phyloP scores from a whole-genome alignment of 2,329 filamentous ascomycete genomes.

The Cordyceps cateniannulata region DNA sequence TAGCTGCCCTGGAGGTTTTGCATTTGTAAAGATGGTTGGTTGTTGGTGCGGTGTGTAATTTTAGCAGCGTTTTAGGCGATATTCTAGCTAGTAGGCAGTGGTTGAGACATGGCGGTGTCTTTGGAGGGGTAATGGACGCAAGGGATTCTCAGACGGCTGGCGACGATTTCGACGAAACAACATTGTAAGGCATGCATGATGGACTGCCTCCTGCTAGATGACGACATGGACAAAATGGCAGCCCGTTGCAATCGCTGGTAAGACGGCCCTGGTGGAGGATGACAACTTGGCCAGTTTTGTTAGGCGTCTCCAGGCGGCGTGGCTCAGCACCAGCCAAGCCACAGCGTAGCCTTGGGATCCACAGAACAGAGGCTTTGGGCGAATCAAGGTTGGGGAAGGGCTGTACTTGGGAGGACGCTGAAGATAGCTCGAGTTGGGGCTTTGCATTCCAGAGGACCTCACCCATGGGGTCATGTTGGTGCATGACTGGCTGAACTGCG shows the following conservation, averaged over 20 bases:
- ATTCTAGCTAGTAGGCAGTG: background rate
- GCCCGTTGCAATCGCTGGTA: background rate
- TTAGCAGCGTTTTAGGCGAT: conserved; percentile 2
- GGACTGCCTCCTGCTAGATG: background rate
- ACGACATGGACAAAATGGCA: background rate
- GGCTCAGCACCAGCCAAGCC: background rate
- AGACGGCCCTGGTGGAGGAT: background rate
- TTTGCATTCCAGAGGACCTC: background rate
- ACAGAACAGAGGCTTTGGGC: background rate
- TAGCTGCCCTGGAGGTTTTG: too few species aligned
- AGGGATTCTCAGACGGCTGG: background rate
- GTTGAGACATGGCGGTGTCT: background rate
- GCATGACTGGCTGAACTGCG: background rate
- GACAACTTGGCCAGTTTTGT: background rate
- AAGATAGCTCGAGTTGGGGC: background rate
- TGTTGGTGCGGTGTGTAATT: conserved; percentile 3
- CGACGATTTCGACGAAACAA: too few species aligned
- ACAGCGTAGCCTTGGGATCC: background rate
- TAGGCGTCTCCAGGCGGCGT: conserved; percentile 1
- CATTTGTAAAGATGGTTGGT: background rate
- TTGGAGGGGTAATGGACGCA: background rate
- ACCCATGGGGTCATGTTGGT: background rate
- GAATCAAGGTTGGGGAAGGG: background rate
- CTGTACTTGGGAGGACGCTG: background rate
- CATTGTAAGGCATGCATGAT: background rate